Evolutionary conservation across 2,329 filamentous ascomycete species (phyloP).

Genomic region (Cladobotryum protrusum): DNA sequence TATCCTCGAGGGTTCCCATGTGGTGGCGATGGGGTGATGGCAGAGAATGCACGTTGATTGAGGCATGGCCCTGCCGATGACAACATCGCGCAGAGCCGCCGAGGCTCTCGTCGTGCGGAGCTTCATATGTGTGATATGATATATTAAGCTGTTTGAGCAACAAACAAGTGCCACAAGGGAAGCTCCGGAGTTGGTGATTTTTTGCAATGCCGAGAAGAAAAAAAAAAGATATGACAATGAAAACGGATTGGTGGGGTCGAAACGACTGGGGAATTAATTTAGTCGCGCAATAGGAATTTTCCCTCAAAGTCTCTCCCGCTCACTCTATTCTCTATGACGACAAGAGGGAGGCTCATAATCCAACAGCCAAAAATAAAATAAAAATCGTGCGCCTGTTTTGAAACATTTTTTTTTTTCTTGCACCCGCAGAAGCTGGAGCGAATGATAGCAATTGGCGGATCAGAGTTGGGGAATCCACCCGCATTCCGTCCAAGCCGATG

Average conservation of each 20-base stretch:
- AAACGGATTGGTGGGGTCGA: background rate
- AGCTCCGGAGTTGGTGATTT: background rate
- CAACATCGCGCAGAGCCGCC: conserved; percentile 37
- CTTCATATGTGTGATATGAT: conserved; percentile 38
- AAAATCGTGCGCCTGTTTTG: too few species aligned
- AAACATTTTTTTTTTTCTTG: too few species aligned
- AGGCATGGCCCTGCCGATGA: conserved; percentile 21
- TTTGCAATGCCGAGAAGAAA: background rate
- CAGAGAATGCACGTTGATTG: conserved; percentile 25
- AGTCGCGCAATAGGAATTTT: too few species aligned
- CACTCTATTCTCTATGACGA: background rate
- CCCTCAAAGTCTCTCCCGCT: too few species aligned
- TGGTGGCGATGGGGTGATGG: conserved; percentile 26
- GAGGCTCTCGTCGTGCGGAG: conserved; percentile 46
- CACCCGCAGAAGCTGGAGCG: too few species aligned
- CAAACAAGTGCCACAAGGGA: background rate
- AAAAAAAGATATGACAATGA: too few species aligned
- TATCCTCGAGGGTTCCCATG: conserved; percentile 19
- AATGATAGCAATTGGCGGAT: too few species aligned
- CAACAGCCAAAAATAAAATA: too few species aligned
- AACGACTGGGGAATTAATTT: background rate
- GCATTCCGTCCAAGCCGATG: too few species aligned
- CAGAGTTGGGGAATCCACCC: too few species aligned
- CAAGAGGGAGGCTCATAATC: background rate
- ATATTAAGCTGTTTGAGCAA: too few species aligned